These are phyloP conservation scores for Trichoderma sp. DNA, from an alignment of 2,329 filamentous ascomycete species.

Conservation along the genomic window DNA sequence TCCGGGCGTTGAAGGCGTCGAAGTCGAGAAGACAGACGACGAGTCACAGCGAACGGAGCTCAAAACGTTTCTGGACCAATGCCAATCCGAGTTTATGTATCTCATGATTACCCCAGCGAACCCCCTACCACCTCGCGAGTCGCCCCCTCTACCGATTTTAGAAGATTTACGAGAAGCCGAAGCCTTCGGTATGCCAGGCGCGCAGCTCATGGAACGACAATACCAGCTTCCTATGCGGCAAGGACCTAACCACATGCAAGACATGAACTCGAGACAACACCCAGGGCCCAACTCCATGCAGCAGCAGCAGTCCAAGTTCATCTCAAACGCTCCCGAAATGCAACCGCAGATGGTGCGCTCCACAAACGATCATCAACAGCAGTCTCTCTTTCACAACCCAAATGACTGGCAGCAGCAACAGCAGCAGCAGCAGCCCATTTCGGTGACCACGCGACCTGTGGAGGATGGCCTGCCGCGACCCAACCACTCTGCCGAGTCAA, in stretches of 20 bases:
- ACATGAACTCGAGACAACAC: conserved; percentile 57
- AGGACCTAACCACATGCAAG: conserved; percentile 62
- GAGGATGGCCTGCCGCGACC: conserved; percentile 42
- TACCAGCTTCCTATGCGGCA: conserved; percentile 46
- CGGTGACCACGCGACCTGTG: conserved; percentile 41
- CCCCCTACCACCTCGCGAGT: conserved; percentile 66
- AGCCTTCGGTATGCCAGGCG: conserved; percentile 52
- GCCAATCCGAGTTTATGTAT: conserved; percentile 68
- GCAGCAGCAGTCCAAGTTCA: conserved; percentile 45
- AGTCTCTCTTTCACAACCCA: conserved; percentile 45
- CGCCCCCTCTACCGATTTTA: conserved; percentile 60
- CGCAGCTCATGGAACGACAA: conserved; percentile 48
- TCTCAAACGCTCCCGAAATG: conserved; percentile 43
- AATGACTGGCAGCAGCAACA: conserved; percentile 42
- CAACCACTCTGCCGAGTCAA: conserved; percentile 47
- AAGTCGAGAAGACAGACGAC: conserved; percentile 54
- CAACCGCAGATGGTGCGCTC: conserved; percentile 58
- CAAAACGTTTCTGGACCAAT: conserved; percentile 66
- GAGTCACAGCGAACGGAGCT: conserved; percentile 57
- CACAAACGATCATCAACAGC: conserved; percentile 51
- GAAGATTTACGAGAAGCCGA: conserved; percentile 63
- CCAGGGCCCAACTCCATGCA: conserved; percentile 63
- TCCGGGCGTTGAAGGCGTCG: conserved; percentile 52
- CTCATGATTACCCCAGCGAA: conserved; percentile 70
- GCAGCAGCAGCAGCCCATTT: conserved; percentile 41